A percentile compares a stretch with the other conserved stretches of the same genome.
Conservation (phyloP, 192 early-diverging fungal genomes). For the Coemansia reversa region DNA sequence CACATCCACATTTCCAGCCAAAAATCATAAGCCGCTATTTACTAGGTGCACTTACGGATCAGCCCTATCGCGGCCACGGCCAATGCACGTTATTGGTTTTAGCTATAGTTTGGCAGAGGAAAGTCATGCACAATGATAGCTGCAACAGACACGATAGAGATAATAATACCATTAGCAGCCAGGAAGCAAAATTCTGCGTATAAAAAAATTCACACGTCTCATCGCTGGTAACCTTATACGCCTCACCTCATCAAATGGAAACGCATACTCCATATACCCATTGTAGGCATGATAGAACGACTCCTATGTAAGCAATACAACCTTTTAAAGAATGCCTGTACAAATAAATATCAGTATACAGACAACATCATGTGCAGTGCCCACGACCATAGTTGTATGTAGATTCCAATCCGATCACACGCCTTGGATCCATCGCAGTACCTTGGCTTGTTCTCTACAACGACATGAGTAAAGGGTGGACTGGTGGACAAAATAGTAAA, state of each 20-base stretch:
- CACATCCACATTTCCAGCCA: too few relatives aligned
- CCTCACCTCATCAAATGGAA: conserved; percentile 78
- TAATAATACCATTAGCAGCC: too few relatives aligned
- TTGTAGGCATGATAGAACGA: conserved; percentile 78
- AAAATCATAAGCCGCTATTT: conserved; percentile 39
- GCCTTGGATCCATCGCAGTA: background rate
- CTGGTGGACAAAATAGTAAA: too few relatives aligned
- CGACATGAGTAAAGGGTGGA: background rate
- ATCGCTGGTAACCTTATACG: background rate
- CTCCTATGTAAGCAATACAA: conserved; percentile 12
- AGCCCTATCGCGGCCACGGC: conserved; percentile 65
- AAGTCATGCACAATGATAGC: background rate
- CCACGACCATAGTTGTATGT: too few relatives aligned
- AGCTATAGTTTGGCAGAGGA: conserved; percentile 42
- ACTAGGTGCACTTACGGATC: conserved; percentile 55
- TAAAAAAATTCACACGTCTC: background rate
- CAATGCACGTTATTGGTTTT: conserved; percentile 78
- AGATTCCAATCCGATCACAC: too few relatives aligned
- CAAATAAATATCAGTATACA: background rate
- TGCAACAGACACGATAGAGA: too few relatives aligned
- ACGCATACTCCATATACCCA: conserved; percentile 80
- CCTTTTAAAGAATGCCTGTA: background rate
- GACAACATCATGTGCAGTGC: background rate
- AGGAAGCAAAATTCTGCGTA: too few relatives aligned
- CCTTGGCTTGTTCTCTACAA: conserved; percentile 24